These are phyloP conservation scores for Pseudoperonospora humuli DNA, from an alignment of 352 stramenopile species.

Conservation along the genomic window DNA sequence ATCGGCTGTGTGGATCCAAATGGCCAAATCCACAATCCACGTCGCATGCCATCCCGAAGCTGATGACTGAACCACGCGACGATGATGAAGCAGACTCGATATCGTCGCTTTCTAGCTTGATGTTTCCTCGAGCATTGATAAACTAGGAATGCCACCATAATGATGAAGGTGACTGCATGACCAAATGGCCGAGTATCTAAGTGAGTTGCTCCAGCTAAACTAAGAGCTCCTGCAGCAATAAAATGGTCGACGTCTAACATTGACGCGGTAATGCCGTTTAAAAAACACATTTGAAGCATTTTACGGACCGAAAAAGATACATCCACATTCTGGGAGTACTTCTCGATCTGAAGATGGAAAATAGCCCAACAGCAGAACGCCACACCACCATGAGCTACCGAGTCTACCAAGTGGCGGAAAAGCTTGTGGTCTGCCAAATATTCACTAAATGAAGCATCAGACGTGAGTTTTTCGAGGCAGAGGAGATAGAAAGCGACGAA, in stretches of 20 bases:
- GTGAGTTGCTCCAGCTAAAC: conserved; percentile 46
- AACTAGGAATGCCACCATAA: conserved; percentile 34
- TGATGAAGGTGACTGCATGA: conserved; percentile 59
- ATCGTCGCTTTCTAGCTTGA: conserved; percentile 12
- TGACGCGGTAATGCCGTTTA: conserved; percentile 31
- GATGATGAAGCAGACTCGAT: conserved; percentile 45
- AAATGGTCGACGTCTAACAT: conserved; percentile 71
- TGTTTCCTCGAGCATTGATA: conserved; percentile 23
- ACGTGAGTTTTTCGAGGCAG: neutral
- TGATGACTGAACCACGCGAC: conserved; percentile 59
- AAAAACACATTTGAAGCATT: conserved; percentile 36
- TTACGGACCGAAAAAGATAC: conserved; percentile 2
- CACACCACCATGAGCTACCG: conserved; percentile 41
- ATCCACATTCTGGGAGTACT: conserved; percentile 3
- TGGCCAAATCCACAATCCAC: conserved; percentile 65
- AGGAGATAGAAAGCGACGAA: neutral
- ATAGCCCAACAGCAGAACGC: conserved; percentile 51
- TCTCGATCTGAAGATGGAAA: conserved; percentile 40
- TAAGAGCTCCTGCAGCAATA: conserved; percentile 50
- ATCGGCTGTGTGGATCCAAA: conserved; percentile 55
- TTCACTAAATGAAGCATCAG: conserved; percentile 8
- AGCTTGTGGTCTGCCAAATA: conserved; percentile 30
- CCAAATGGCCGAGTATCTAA: conserved; percentile 53
- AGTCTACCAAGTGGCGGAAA: conserved; percentile 60
- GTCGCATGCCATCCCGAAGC: conserved; percentile 53